Conservation (phyloP, 768 basidiomycete species). For the Hygrophoropsis aurantiaca region DNA sequence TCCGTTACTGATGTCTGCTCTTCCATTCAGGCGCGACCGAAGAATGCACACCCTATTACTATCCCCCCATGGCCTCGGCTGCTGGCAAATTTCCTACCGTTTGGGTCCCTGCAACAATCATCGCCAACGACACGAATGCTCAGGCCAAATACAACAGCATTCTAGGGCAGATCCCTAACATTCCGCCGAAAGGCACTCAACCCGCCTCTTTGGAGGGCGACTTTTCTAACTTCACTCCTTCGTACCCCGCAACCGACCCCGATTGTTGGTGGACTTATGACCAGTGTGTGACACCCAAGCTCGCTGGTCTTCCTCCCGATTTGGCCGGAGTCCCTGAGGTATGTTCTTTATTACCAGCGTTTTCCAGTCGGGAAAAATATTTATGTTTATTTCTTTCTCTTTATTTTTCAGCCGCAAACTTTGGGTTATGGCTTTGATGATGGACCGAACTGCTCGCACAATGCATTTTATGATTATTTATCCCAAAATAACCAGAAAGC, state of each 20-base stretch:
- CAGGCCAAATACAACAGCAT: constrained; percentile 45
- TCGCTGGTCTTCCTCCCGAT: constrained; percentile 42
- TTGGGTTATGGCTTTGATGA: constrained; percentile 65
- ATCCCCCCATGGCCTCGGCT: constrained; percentile 33
- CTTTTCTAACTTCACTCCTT: constrained; percentile 28
- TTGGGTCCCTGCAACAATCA: constrained; percentile 45
- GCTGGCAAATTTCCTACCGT: constrained; percentile 41
- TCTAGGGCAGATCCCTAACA: constrained; percentile 44
- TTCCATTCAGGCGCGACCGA: constrained; percentile 24
- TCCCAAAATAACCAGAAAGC: constrained; percentile 56
- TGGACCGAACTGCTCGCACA: constrained; percentile 65
- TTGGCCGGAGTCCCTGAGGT: constrained; percentile 50
- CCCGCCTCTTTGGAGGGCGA: constrained; percentile 25
- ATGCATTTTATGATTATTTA: constrained; percentile 59
- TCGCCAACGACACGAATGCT: constrained; percentile 43
- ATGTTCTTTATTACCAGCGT: no score
- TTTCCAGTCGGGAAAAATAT: no score
- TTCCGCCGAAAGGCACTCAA: constrained; percentile 35
- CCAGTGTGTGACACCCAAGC: constrained; percentile 50
- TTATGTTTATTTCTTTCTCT: no score
- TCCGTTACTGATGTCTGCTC: no score
- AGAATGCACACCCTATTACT: constrained; percentile 47
- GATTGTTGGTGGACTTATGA: constrained; percentile 46
- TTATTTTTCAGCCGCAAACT: constrained; percentile 43
- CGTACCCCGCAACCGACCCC: constrained; percentile 41